Evolutionary conservation across 805 yeast species (phyloP), one percentile per base, ranked within the genome.

Genomic region (Metschnikowia dekortorum): DNA sequence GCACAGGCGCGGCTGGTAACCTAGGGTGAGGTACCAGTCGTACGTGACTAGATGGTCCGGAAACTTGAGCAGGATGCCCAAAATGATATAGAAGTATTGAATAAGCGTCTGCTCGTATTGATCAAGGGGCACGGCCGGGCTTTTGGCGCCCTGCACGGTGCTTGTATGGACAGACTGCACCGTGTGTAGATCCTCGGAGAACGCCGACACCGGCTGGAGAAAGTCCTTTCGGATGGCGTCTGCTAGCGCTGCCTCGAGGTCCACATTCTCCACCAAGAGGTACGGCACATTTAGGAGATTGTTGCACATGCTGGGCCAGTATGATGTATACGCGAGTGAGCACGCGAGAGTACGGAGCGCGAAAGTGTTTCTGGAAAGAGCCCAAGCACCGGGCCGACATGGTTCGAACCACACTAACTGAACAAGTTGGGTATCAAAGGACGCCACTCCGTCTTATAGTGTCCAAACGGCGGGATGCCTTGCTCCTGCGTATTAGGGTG

Each of bases 1-100:
- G 11, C 40, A 34, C 39, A 49, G 14, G n/a, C 36, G 46, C 28
- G 50, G 51, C 59, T 78, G 53, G 36, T 48, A 47, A 26, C 44
- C 46, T 4, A 87, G 66, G 0, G 89, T 80, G 22, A 84, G 84
- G 60, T 70, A 80, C 98, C 97, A 92, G 0, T 81, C 73, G 56
- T 89, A 85, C 36, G 74, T 77, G 8, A 81, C 67, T 16, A 76
- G 70, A 53, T 84, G 85, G 30, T 73, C 72, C 0, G 94, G 89
- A 52, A 91, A 85, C 60, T 85, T 87, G 44, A 65, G 50, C 35
- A 66, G 65, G 7, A 87, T 50, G 8, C 70, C 70, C 1, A 65
- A 52, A 9, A 87, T 55, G 40, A 75, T 75, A 4, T 66, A 53
- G 54, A 73, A 78, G 61, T 86, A 88, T 40, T 74, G 62, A 39